Conservation (phyloP, 306 rosid genomes). For the peach (Prunus persica) region DNA sequence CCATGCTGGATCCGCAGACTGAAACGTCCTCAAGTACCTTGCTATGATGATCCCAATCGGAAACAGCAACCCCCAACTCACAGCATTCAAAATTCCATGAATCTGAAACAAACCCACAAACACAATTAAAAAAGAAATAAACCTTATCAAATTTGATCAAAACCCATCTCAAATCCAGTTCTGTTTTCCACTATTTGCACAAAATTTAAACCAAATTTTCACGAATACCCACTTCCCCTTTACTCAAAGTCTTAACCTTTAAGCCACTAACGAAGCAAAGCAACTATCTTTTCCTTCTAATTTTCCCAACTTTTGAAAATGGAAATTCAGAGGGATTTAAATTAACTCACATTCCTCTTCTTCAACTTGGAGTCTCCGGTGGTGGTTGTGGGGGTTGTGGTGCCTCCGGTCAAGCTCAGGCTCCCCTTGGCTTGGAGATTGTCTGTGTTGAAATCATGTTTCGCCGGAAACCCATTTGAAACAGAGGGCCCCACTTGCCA, state of each 20-base stretch:
- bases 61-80: constrained; percentile 93
- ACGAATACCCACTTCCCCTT: background rate
- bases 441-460: background rate
- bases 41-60: constrained; percentile 77
- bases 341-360: constrained; percentile 55
- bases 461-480: background rate
- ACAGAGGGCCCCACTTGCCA: constrained; percentile 29
- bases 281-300: background rate
- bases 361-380: constrained; percentile 28
- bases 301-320: background rate
- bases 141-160: background rate
- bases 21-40: constrained; percentile 64
- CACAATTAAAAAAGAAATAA: constrained; percentile 3
- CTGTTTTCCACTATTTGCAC: background rate
- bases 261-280: background rate
- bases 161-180: background rate
- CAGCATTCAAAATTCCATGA: constrained; percentile 73
- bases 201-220: background rate
- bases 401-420: constrained; percentile 34
- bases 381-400: background rate
- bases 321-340: background rate
- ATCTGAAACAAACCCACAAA: constrained; percentile 37
- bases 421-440: constrained; percentile 20
- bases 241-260: background rate
- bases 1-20: constrained; percentile 87